Evolutionary conservation across 2,329 filamentous ascomycete genomes (phyloP).

Genomic region (Penicillium paneum): DNA sequence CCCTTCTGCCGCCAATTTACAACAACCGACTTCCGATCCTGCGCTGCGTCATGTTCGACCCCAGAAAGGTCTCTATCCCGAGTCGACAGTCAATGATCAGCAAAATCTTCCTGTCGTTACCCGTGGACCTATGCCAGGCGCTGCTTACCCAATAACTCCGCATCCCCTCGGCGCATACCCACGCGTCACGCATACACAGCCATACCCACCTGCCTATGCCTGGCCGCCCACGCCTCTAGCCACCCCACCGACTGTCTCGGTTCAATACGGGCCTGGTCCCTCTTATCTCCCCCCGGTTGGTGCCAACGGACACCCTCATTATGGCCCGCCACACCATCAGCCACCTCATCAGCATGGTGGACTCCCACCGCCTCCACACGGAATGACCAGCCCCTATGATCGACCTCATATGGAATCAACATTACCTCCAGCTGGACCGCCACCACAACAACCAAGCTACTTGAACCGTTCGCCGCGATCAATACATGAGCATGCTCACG

Average conservation of each 20-base stretch:
- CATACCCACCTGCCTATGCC: slow-evolving; percentile 42
- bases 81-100: slow-evolving; percentile 85
- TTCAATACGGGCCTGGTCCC: slow-evolving; percentile 30
- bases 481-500: slow-evolving; percentile 23
- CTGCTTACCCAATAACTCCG: slow-evolving; percentile 52
- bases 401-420: slow-evolving; percentile 35
- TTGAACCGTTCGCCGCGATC: slow-evolving; percentile 29
- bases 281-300: slow-evolving; percentile 39
- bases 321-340: slow-evolving; percentile 31
- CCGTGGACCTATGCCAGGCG: slow-evolving; percentile 64
- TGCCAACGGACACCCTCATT: slow-evolving; percentile 32
- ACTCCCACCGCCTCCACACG: slow-evolving; percentile 27
- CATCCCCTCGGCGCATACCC: slow-evolving; percentile 56
- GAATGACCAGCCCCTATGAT: slow-evolving; percentile 33
- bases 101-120: slow-evolving; percentile 78
- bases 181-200: slow-evolving; percentile 40
- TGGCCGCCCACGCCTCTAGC: slow-evolving; percentile 47
- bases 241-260: slow-evolving; percentile 41
- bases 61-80: slow-evolving; percentile 92
- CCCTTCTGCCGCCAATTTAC: slow-evolving; percentile 67
- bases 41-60: slow-evolving; percentile 77
- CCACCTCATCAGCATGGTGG: slow-evolving; percentile 23
- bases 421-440: slow-evolving; percentile 25
- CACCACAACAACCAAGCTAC: slow-evolving; percentile 20
- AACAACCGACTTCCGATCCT: slow-evolving; percentile 78